Conservation (phyloP, 257 asterid genomes). For the Cordia subcordata region DNA sequence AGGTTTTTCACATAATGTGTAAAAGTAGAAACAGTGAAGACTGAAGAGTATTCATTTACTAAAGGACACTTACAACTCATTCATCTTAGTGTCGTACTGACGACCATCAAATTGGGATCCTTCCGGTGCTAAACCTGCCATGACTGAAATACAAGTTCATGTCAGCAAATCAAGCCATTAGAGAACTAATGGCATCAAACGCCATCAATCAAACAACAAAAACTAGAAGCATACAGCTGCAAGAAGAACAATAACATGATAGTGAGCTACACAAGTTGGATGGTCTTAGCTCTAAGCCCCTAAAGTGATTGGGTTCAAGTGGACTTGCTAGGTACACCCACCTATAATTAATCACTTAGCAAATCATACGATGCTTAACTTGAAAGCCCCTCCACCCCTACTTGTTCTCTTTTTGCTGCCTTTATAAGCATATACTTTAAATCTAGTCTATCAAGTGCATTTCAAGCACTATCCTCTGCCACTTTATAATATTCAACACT, state of each 20-base stretch:
- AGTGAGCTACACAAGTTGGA: no score
- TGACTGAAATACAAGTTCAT: conserved; percentile 28
- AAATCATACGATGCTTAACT: neutral
- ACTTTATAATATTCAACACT: no score
- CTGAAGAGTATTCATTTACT: neutral
- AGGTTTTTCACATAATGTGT: no score
- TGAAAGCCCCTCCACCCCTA: neutral
- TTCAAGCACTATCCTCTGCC: no score
- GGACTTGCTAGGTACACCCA: neutral
- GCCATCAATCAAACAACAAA: neutral
- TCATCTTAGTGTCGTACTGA: conserved; percentile 64
- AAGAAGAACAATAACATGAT: no score
- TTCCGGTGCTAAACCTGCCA: conserved; percentile 53
- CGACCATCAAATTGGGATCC: conserved; percentile 64
- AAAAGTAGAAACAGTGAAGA: neutral
- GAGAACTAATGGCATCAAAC: conserved; percentile 1
- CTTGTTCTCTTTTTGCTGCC: no score
- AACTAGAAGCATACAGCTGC: neutral
- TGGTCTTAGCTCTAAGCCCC: no score
- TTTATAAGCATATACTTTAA: no score
- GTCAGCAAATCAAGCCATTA: neutral
- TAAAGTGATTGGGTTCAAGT: no score
- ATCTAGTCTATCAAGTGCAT: no score
- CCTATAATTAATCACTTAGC: no score
- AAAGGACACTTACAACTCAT: conserved; percentile 40